Evolutionary conservation across 805 yeast genomes (phyloP).

Genomic region (Ogataea degrootiae): DNA sequence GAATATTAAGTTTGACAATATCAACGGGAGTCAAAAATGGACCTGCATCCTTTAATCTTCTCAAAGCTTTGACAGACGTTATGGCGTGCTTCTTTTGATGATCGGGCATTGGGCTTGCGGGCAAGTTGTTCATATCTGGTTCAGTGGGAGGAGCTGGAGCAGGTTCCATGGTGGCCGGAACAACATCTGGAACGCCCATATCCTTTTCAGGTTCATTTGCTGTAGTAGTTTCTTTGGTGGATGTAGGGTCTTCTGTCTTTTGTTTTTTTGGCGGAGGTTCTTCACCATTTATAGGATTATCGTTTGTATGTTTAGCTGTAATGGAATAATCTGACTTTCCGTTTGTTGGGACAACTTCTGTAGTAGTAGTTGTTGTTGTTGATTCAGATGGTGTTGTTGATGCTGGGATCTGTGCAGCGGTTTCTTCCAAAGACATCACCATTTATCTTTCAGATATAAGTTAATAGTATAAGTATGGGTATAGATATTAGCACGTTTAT

Average conservation of each 20-base stretch:
- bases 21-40: slow-evolving; percentile 93
- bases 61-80: slow-evolving; percentile 79
- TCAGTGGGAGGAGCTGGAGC: slow-evolving; percentile 74
- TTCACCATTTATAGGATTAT: slow-evolving; percentile 5
- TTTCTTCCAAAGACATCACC: slow-evolving; percentile 27
- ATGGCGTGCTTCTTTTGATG: slow-evolving; percentile 82
- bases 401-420: slow-evolving; percentile 12
- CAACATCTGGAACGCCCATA: slow-evolving; percentile 19
- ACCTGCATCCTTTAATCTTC: slow-evolving; percentile 84
- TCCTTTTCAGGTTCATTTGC: slow-evolving; percentile 6
- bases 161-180: slow-evolving; percentile 39
- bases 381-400: slow-evolving; percentile 4
- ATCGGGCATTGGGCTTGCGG: slow-evolving; percentile 62
- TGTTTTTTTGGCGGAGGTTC: not conserved
- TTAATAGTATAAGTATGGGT: too few species aligned
- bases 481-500: too few species aligned
- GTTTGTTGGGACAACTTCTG: not conserved
- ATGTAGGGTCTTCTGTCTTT: not conserved
- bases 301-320: not conserved
- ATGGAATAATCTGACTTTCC: not conserved
- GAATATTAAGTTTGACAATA: slow-evolving; percentile 79
- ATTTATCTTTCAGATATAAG: slow-evolving; percentile 4
- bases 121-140: slow-evolving; percentile 68
- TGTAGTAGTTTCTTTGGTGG: not conserved
- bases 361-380: not conserved